Evolutionary conservation across 2,329 filamentous ascomycete species (phyloP).

Genomic region (Eutypa lata): DNA sequence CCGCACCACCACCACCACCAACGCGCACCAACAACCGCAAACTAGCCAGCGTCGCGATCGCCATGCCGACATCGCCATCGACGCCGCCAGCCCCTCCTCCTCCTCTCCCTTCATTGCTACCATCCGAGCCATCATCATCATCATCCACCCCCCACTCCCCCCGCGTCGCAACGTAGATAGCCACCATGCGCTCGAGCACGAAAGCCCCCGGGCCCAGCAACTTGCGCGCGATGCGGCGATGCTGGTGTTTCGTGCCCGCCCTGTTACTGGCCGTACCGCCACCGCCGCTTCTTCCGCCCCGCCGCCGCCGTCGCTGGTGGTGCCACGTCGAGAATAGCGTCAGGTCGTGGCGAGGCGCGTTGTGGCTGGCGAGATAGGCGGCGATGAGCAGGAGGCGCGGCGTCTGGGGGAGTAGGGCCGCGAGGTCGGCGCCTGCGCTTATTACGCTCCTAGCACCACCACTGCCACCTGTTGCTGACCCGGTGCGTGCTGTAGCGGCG

Average conservation of each 20-base stretch:
- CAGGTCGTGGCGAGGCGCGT: constrained; percentile 68
- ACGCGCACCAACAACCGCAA: constrained; percentile 67
- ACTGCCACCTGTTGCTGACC: too few relatives aligned
- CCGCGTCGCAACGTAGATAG: constrained; percentile 69
- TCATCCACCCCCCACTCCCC: constrained; percentile 51
- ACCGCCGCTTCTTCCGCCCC: not conserved
- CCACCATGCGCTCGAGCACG: constrained; percentile 72
- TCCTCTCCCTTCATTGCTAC: constrained; percentile 30
- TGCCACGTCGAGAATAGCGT: constrained; percentile 73
- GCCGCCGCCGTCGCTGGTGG: constrained; percentile 27
- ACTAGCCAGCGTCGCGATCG: constrained; percentile 70
- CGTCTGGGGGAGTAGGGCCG: constrained; percentile 63
- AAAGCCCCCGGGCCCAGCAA: constrained; percentile 75
- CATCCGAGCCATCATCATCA: constrained; percentile 13
- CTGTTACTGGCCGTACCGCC: constrained; percentile 24
- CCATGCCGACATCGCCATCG: constrained; percentile 58
- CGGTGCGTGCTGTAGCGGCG: too few relatives aligned
- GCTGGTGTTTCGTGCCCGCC: constrained; percentile 26
- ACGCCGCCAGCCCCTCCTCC: constrained; percentile 25
- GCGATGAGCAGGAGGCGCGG: constrained; percentile 72
- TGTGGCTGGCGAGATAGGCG: constrained; percentile 80
- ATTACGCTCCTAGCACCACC: too few relatives aligned
- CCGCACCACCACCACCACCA: constrained; percentile 60
- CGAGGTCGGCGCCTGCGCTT: constrained; percentile 41
- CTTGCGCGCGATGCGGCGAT: constrained; percentile 73